Evolutionary conservation across 805 yeast species (phyloP), one percentile per base, ranked within the genome.

Genomic region (Candida andamanensis): DNA sequence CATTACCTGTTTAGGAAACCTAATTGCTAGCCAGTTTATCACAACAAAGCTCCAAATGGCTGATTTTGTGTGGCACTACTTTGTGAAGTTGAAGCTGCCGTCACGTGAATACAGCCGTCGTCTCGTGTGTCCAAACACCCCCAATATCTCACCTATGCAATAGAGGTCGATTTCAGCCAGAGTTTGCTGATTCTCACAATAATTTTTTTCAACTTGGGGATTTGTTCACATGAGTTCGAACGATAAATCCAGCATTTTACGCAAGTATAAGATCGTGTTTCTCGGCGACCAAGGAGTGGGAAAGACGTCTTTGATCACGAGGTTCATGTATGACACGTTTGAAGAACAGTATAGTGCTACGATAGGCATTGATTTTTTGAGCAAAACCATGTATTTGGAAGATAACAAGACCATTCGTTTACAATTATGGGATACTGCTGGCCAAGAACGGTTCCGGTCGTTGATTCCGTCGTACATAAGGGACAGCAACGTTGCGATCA

Each of bases 201-300:
- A n/a, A n/a, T n/a, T n/a, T n/a, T n/a, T n/a, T n/a, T n/a, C n/a
- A n/a, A n/a, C n/a, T n/a, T n/a, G n/a, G n/a, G n/a, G n/a, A n/a
- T n/a, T n/a, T n/a, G n/a, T n/a, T n/a, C n/a, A 19, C 30, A 37
- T 39, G 41, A 42, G 40, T 39, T 44, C 54, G 24, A 35, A 29
- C 26, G 67, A 61, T 37, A 60, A 57, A 42, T 41, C 58, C 24
- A 49, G 50, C 30, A 65, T 69, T 20, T 59, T 75, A 43, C 65
- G 78, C 39, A 84, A 84, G 56, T 82, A 80, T 56, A 90, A 92
- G 62, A 85, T 90, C 36, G 97, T 90, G 21, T 92, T 90, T 56
- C 69, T 90, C 22, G 98, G 98, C n/a, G 98, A 90, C 57, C 95
- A 86, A 58, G 85, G 92, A 58, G 97, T 90, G 24, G 98, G 98